phyloP scores from a whole-genome alignment of 2,329 filamentous ascomycete genomes.

The Parafenestella ontariensis region DNA sequence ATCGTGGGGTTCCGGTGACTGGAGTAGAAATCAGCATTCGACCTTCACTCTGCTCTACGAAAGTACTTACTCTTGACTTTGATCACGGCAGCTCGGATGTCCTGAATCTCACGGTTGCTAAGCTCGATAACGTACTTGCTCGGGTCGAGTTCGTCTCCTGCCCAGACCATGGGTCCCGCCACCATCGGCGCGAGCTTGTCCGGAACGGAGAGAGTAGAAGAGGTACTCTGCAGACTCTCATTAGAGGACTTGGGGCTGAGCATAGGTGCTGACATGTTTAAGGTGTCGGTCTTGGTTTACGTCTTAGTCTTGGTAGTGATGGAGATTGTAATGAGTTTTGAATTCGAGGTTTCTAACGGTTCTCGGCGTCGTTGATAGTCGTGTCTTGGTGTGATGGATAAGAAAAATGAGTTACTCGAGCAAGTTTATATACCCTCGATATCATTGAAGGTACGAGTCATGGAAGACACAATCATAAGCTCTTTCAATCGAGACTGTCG shows the following conservation, averaged over 20 bases:
- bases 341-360: too few species aligned
- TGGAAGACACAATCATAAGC: neutral
- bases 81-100: conserved; percentile 43
- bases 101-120: conserved; percentile 29
- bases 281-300: neutral
- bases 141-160: conserved; percentile 34
- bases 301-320: neutral
- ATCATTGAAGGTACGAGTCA: conserved; percentile 4
- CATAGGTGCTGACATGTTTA: conserved; percentile 32
- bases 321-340: neutral
- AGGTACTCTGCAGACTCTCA: conserved; percentile 40
- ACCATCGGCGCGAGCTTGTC: conserved; percentile 40
- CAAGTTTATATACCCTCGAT: conserved; percentile 22
- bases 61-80: conserved; percentile 38
- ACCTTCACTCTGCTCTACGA: neutral
- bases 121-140: conserved; percentile 39
- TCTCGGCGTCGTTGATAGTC: neutral
- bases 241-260: conserved; percentile 40
- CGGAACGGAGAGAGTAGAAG: conserved; percentile 32
- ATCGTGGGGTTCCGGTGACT: conserved; percentile 29
- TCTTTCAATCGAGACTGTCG: conserved; percentile 5
- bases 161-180: conserved; percentile 45
- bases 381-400: conserved; percentile 1
- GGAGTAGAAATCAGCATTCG: conserved; percentile 1
- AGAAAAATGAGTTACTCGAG: conserved; percentile 1